Evolutionary conservation across 495 filamentous ascomycete species (phyloP), one percentile per base, ranked within the genome.

Genomic region (Penicillium paxilli): DNA sequence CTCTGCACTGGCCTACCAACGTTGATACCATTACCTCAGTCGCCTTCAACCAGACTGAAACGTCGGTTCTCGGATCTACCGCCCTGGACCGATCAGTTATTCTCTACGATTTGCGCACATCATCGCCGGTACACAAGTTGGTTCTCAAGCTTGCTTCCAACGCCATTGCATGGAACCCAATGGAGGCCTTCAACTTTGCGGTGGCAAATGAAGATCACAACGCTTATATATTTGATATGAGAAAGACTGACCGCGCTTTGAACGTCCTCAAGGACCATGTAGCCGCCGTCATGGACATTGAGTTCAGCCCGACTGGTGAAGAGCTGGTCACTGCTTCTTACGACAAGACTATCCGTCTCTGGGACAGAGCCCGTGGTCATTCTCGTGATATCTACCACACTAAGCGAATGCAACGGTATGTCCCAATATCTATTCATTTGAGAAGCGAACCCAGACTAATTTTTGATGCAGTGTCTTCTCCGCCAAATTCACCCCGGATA

Each of bases 241-340:
- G 91, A 53, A 91, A 91, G 60, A 83, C 92, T 67, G 78, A 85
- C 51, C 85, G 91, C 46, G 89, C 91, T 3, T 68, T 92, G 42
- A 98, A 98, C 64, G 85, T 97, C n/a, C 81, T 94, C 14, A 95
- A 94, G 73, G 94, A 93, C 60, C 95, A 98, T 62, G 95, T 98
- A 12, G 88, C 91, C 4, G 94, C 95, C 5, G 92, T 96, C 0
- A 97, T 98, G 91, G 90, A 95, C 66, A 87, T 99, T 33, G 91
- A 96, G 57, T 99, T 92, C 73, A 90, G 85, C 45, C 95, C 95
- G 1, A 97, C 93, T 0, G 95, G 95, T 48, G 87, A 96, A 68
- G 93, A 96, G 66, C 84, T 98, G 24, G 90, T 99, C 17, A 89
- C 84, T 25, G 94, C 89, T 11, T 90, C 87, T 5, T 99, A 98